Percentiles rank a stretch among this genome's conserved stretches.
These are phyloP conservation scores for Neoboletus brunneissimus DNA, from an alignment of 768 basidiomycete species.

Conservation along the genomic window DNA sequence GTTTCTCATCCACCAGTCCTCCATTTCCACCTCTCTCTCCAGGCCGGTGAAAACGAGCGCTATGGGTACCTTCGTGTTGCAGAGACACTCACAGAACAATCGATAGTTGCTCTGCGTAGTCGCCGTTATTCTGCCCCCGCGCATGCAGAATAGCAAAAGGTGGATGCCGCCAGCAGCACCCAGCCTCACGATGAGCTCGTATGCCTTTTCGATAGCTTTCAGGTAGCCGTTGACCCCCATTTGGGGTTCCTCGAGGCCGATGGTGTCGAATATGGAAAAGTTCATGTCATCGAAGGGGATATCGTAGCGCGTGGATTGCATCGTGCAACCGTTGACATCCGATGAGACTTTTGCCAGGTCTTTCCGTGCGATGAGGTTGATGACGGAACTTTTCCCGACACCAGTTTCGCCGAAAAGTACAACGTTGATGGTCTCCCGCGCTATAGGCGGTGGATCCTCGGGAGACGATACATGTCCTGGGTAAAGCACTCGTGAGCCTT, in stretches of 20 bases:
- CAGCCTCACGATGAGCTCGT: conserved; percentile 34
- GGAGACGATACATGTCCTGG: not conserved
- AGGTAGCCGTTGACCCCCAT: conserved; percentile 29
- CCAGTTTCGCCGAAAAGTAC: conserved; percentile 44
- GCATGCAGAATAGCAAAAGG: conserved; percentile 43
- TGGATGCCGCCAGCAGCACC: conserved; percentile 34
- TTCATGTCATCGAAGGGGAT: conserved; percentile 19
- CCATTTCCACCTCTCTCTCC: conserved; percentile 34
- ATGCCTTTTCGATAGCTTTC: conserved; percentile 29
- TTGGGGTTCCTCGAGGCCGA: conserved; percentile 35
- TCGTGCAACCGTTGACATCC: conserved; percentile 36
- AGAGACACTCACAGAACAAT: conserved; percentile 41
- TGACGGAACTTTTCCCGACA: conserved; percentile 31
- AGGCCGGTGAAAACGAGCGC: conserved; percentile 41
- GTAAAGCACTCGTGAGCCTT: conserved; percentile 5
- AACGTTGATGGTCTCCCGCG: conserved; percentile 28
- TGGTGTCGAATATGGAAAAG: conserved; percentile 33
- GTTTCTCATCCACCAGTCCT: conserved; percentile 36
- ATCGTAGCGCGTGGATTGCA: conserved; percentile 29
- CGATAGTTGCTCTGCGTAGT: conserved; percentile 38
- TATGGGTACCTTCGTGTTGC: conserved; percentile 36
- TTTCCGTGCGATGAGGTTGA: conserved; percentile 30
- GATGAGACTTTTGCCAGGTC: conserved; percentile 26
- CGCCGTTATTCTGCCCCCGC: conserved; percentile 37
- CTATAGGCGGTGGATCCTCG: not conserved